phyloP scores from a whole-genome alignment of 192 early-diverging fungal species.

The Bifiguratus adelaidae region DNA sequence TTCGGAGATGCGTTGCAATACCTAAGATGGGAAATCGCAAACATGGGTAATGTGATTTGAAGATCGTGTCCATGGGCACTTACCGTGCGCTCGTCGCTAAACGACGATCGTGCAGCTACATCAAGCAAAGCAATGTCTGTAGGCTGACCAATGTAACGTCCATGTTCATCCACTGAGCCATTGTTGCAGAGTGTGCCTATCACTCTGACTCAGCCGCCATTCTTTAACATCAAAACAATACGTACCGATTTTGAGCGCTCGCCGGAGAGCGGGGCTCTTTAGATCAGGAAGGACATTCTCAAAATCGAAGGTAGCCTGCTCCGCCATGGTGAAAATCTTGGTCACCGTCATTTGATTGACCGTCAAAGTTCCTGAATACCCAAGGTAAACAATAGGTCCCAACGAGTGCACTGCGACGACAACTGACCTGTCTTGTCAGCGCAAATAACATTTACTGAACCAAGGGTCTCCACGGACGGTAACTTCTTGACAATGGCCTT shows the following conservation, averaged over 20 bases:
- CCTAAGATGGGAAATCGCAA: constrained; percentile 10
- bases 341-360: constrained; percentile 93
- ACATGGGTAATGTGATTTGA: neutral
- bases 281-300: constrained; percentile 25
- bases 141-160: constrained; percentile 77
- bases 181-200: constrained; percentile 90
- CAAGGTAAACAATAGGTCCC: neutral
- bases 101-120: constrained; percentile 35
- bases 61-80: neutral
- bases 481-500: constrained; percentile 93
- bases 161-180: constrained; percentile 59
- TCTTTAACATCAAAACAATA: constrained; percentile 21
- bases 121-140: constrained; percentile 92
- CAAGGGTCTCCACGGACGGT: constrained; percentile 88
- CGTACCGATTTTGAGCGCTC: constrained; percentile 42
- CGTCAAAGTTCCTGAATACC: constrained; percentile 66
- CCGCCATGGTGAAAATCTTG: constrained; percentile 57
- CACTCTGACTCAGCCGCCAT: neutral
- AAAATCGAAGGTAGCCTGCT: constrained; percentile 34
- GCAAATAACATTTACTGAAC: constrained; percentile 92
- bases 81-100: constrained; percentile 69
- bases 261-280: constrained; percentile 23
- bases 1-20: constrained; percentile 55
- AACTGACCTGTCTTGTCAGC: constrained; percentile 86
- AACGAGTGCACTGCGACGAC: too few relatives aligned